These are phyloP conservation scores for Suillus plorans DNA, from an alignment of 768 basidiomycete species.

Conservation along the genomic window DNA sequence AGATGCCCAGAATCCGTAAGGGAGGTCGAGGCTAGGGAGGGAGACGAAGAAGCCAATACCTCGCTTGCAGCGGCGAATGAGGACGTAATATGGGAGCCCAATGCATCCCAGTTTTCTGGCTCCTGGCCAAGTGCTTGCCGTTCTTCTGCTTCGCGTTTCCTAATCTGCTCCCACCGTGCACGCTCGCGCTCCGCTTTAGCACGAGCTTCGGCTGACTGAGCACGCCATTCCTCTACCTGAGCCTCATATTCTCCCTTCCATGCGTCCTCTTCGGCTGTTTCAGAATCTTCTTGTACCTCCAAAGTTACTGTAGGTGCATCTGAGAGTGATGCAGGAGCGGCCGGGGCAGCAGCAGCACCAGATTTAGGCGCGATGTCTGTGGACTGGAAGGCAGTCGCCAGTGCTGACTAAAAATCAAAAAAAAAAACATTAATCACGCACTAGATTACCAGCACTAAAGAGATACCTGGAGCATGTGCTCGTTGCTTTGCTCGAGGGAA, in stretches of 20 bases:
- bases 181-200: conserved; percentile 76
- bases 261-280: conserved; percentile 35
- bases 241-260: conserved; percentile 73
- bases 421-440: not conserved
- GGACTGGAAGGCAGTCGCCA: conserved; percentile 28
- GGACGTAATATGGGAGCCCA: conserved; percentile 24
- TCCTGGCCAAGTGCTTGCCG: conserved; percentile 30
- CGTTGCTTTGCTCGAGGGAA: conserved; percentile 20
- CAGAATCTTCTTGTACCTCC: not conserved
- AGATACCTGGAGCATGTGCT: conserved; percentile 25
- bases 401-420: conserved; percentile 19
- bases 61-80: conserved; percentile 8
- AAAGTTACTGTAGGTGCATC: not conserved
- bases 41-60: conserved; percentile 21
- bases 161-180: conserved; percentile 66
- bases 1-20: conserved; percentile 41
- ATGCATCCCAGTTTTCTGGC: conserved; percentile 17
- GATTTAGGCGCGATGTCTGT: conserved; percentile 18
- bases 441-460: not conserved
- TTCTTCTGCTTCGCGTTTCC: conserved; percentile 46
- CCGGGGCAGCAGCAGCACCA: conserved; percentile 1
- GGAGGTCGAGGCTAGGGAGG: conserved; percentile 22
- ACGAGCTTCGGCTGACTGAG: conserved; percentile 68
- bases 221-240: conserved; percentile 69
- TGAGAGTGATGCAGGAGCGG: conserved; percentile 2